Evolutionary conservation across 768 basidiomycete species (phyloP).

Genomic region (Hygrocybe punicea): DNA sequence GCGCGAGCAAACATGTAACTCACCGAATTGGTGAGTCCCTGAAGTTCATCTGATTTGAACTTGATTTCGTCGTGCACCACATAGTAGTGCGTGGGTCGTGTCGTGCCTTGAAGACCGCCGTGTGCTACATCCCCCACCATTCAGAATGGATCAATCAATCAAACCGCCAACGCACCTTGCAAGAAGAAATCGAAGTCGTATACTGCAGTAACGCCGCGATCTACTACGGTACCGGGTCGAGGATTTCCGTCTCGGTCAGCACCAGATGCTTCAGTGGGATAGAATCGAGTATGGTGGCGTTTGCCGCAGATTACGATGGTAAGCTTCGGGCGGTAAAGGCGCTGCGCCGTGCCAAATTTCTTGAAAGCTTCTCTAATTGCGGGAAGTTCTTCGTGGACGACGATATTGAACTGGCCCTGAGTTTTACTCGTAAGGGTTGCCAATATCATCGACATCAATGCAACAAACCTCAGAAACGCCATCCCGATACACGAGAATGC

Average conservation of each 20-base stretch:
- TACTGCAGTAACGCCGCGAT: conserved; percentile 68
- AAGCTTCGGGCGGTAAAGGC: conserved; percentile 50
- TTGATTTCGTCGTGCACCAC: conserved; percentile 77
- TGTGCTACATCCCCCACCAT: conserved; percentile 48
- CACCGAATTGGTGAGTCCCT: conserved; percentile 64
- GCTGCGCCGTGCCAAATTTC: conserved; percentile 41
- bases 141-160: neutral
- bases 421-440: conserved; percentile 13
- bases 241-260: conserved; percentile 72
- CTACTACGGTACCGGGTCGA: conserved; percentile 75
- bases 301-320: conserved; percentile 73
- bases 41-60: conserved; percentile 66
- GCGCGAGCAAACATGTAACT: conserved; percentile 83
- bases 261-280: conserved; percentile 48
- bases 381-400: conserved; percentile 63
- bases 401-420: conserved; percentile 69
- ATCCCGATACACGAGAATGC: conserved; percentile 74
- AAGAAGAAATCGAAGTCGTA: conserved; percentile 67
- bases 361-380: conserved; percentile 57
- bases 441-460: neutral
- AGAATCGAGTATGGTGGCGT: conserved; percentile 59
- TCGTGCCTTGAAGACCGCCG: conserved; percentile 70
- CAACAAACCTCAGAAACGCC: conserved; percentile 71
- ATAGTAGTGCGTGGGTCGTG: conserved; percentile 74
- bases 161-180: conserved; percentile 43